phyloP scores from a whole-genome alignment of 805 yeast species.

The Myxozyma mucilagina region DNA sequence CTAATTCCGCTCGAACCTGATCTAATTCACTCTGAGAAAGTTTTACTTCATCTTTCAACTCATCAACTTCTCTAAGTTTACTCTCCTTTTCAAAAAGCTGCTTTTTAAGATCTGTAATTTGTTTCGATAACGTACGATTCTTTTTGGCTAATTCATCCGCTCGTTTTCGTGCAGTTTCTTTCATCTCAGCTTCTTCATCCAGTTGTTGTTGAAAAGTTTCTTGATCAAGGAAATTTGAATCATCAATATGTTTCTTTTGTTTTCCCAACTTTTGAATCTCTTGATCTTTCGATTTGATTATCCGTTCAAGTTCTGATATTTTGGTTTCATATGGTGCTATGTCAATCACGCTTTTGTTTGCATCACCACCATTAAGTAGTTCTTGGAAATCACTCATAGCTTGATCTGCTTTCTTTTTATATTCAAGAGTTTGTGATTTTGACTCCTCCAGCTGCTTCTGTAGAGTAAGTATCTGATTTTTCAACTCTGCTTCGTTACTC shows the following conservation, averaged over 20 bases:
- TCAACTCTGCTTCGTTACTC: not conserved
- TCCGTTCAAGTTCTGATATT: not conserved
- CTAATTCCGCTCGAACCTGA: constrained; percentile 4
- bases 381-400: constrained; percentile 3
- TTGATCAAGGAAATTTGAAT: not conserved
- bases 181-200: constrained; percentile 20
- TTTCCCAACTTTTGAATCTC: not conserved
- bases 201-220: constrained; percentile 5
- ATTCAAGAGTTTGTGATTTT: not conserved
- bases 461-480: not conserved
- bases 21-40: not conserved
- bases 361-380: not conserved
- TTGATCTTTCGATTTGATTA: not conserved
- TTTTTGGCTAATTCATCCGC: constrained; percentile 20
- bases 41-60: not conserved
- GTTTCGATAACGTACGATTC: constrained; percentile 7
- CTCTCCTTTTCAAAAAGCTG: constrained; percentile 1
- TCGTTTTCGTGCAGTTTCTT: constrained; percentile 15
- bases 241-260: not conserved
- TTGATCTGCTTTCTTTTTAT: constrained; percentile 7
- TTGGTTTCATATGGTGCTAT: not conserved
- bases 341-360: not conserved
- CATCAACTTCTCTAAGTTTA: not conserved
- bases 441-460: not conserved
- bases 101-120: constrained; percentile 3